phyloP scores from a whole-genome alignment of 208 protist genomes.

The Naegleria fowleri region DNA sequence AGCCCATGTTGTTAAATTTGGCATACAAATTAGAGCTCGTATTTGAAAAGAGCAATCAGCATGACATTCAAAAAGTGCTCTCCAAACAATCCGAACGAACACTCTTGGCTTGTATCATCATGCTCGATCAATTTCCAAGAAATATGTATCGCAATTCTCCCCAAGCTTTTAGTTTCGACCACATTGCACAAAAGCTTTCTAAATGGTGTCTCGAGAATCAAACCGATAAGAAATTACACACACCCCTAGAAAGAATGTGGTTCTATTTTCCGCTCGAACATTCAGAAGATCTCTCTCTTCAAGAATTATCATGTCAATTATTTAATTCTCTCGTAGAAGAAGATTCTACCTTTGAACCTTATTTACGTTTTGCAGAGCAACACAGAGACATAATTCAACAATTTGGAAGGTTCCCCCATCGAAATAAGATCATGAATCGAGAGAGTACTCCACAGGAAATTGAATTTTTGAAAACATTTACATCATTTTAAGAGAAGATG shows the following conservation, averaged over 20 bases:
- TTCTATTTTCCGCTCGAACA: background rate
- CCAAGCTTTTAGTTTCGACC: background rate
- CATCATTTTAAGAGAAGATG: too few species aligned
- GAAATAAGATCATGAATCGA: background rate
- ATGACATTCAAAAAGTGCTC: background rate
- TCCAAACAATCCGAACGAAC: background rate
- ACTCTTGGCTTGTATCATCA: background rate
- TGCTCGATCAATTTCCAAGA: slow-evolving; percentile 2
- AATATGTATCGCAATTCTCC: background rate
- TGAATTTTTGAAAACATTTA: background rate
- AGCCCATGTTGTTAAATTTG: background rate
- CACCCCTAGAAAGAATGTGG: background rate
- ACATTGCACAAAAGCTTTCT: background rate
- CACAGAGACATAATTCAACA: background rate
- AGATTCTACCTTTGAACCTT: background rate
- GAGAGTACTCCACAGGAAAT: background rate
- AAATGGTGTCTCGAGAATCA: background rate
- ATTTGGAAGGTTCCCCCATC: background rate
- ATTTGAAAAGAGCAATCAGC: background rate
- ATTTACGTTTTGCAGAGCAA: background rate
- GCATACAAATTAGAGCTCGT: background rate
- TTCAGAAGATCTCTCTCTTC: background rate
- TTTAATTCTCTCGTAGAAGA: background rate
- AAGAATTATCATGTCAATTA: background rate
- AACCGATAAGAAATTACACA: background rate